These are phyloP conservation scores for Leccinum olivaceopallidum DNA, from an alignment of 768 basidiomycete species.

Conservation along the genomic window DNA sequence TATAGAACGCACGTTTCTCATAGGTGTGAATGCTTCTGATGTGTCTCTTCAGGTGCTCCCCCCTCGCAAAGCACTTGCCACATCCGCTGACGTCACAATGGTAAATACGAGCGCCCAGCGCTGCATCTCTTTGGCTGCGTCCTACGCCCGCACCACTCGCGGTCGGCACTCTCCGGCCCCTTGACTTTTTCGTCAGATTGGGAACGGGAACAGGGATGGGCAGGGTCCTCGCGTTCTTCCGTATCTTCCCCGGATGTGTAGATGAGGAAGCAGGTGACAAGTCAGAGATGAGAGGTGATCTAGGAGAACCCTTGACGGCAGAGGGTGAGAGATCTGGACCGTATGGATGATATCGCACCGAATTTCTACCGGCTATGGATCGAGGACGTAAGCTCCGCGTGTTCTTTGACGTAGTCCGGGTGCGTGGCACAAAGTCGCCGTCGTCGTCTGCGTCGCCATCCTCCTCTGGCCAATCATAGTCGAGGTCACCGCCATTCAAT, in stretches of 20 bases:
- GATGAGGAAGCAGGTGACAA: constrained; percentile 29
- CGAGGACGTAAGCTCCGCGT: constrained; percentile 38
- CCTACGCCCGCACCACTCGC: constrained; percentile 34
- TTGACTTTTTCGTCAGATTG: constrained; percentile 67
- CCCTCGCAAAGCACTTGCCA: constrained; percentile 84
- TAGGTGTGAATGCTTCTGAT: constrained; percentile 87
- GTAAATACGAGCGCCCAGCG: constrained; percentile 53
- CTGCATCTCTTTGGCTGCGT: constrained; percentile 37
- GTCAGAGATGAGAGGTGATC: constrained; percentile 33
- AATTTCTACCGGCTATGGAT: constrained; percentile 33
- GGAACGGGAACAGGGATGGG: constrained; percentile 65
- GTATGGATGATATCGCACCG: constrained; percentile 36
- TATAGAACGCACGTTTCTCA: constrained; percentile 73
- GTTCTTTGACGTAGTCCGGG: constrained; percentile 38
- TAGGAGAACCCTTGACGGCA: constrained; percentile 32
- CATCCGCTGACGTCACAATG: constrained; percentile 80
- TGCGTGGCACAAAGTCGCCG: constrained; percentile 36
- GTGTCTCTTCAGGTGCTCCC: constrained; percentile 90
- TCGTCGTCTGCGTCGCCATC: constrained; percentile 33
- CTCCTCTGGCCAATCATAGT: constrained; percentile 33
- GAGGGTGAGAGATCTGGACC: constrained; percentile 28
- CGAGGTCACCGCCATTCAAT: constrained; percentile 18
- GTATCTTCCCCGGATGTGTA: constrained; percentile 28
- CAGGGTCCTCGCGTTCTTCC: constrained; percentile 41
- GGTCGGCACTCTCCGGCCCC: constrained; percentile 67